Evolutionary conservation across 371 early-diverging fungal genomes (phyloP).

Genomic region (Apophysomyces trapeziformis): DNA sequence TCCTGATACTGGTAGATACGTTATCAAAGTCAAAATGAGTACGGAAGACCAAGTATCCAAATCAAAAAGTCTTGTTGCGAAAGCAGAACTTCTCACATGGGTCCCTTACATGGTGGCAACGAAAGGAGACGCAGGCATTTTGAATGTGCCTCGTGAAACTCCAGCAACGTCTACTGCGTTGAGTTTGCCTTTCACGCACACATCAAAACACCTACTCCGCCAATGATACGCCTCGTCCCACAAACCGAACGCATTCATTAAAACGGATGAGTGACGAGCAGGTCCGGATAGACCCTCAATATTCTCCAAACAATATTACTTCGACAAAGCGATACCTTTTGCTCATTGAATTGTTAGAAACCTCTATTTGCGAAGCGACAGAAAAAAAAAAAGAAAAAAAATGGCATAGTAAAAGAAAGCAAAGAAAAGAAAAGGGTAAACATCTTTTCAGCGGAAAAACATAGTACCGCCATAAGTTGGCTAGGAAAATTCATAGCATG

Average conservation of each 20-base stretch:
- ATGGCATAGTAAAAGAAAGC: no score
- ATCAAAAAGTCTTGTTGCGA: constrained; percentile 11
- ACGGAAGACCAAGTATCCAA: neutral
- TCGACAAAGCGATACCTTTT: neutral
- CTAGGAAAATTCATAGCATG: no score
- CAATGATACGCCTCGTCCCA: neutral
- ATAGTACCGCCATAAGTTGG: no score
- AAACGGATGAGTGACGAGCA: neutral
- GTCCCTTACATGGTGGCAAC: constrained; percentile 20
- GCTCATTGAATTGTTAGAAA: neutral
- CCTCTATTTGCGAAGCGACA: neutral
- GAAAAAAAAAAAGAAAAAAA: neutral
- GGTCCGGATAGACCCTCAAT: neutral
- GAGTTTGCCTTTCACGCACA: neutral
- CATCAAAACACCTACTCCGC: neutral
- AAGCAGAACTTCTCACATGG: constrained; percentile 22
- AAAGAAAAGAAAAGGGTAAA: no score
- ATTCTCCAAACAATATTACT: neutral
- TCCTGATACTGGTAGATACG: constrained; percentile 2
- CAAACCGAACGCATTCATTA: neutral
- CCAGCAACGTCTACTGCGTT: constrained; percentile 10
- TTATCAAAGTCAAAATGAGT: neutral
- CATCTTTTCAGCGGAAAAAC: no score
- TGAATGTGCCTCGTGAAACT: constrained; percentile 22
- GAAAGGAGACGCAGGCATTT: constrained; percentile 11